Evolutionary conservation across 2,329 filamentous ascomycete species (phyloP).

Genomic region (Fusarium oxysporum): DNA sequence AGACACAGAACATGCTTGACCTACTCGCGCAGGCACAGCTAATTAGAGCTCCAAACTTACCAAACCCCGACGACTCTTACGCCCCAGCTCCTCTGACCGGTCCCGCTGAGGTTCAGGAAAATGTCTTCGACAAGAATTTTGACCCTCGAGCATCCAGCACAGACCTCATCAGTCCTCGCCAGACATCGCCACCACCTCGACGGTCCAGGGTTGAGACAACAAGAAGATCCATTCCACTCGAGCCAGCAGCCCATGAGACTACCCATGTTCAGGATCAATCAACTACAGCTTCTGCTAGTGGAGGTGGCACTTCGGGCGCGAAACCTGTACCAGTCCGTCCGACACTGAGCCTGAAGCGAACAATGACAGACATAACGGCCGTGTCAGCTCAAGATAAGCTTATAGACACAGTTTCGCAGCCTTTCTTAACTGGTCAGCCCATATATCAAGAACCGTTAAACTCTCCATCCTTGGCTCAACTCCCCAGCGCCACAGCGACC

Average conservation of each 20-base stretch:
- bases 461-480: constrained; percentile 57
- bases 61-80: constrained; percentile 58
- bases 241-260: constrained; percentile 35
- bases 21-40: constrained; percentile 84
- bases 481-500: constrained; percentile 55
- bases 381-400: constrained; percentile 84
- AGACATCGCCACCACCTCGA: constrained; percentile 49
- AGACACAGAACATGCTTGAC: constrained; percentile 92
- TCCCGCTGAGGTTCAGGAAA: constrained; percentile 78
- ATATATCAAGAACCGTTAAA: constrained; percentile 52
- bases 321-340: constrained; percentile 69
- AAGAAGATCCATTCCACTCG: constrained; percentile 27
- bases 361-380: constrained; percentile 84
- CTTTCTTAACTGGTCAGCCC: constrained; percentile 69
- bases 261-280: constrained; percentile 59
- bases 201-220: constrained; percentile 32
- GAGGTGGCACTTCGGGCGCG: constrained; percentile 64
- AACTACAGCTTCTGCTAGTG: constrained; percentile 66
- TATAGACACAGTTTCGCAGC: constrained; percentile 85
- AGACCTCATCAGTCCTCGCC: constrained; percentile 56
- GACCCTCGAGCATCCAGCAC: constrained; percentile 64
- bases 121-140: constrained; percentile 89
- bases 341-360: constrained; percentile 78
- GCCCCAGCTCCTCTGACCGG: constrained; percentile 77
- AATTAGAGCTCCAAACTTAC: constrained; percentile 74